Evolutionary conservation across 208 protist species (phyloP).

Genomic region (Trypanosoma vivax): DNA sequence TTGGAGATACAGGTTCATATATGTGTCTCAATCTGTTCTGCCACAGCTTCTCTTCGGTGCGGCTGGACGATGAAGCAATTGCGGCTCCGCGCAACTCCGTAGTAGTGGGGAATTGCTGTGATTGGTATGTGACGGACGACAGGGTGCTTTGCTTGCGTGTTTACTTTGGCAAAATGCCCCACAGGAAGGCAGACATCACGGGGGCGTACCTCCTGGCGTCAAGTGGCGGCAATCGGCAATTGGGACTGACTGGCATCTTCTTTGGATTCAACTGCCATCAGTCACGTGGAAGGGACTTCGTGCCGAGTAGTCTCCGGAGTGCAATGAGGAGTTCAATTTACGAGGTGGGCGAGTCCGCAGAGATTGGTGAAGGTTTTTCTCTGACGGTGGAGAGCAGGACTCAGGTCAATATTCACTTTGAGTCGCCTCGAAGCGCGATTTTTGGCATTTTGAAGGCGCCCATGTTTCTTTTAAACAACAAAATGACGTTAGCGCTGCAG

Average conservation of each 20-base stretch:
- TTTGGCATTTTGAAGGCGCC: neutral
- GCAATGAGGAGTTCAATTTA: conserved; percentile 5
- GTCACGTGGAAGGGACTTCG: conserved; percentile 22
- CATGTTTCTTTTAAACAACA: conserved; percentile 5
- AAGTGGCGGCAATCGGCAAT: conserved; percentile 53
- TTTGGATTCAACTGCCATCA: conserved; percentile 74
- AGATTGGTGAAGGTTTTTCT: conserved; percentile 31
- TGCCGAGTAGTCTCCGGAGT: conserved; percentile 23
- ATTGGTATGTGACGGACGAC: conserved; percentile 35
- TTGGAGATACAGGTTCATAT: conserved; percentile 63
- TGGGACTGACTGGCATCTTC: conserved; percentile 56
- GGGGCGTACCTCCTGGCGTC: conserved; percentile 70
- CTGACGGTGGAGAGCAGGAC: conserved; percentile 16
- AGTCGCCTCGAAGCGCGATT: neutral
- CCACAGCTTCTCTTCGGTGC: conserved; percentile 32
- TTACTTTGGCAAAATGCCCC: conserved; percentile 36
- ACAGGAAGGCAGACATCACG: conserved; percentile 38
- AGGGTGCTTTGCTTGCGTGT: conserved; percentile 56
- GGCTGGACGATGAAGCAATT: conserved; percentile 22
- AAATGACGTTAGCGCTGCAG: neutral
- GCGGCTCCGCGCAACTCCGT: conserved; percentile 27
- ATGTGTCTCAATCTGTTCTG: conserved; percentile 76
- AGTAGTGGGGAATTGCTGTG: conserved; percentile 36
- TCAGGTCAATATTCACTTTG: conserved; percentile 9
- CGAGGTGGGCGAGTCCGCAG: conserved; percentile 20